Evolutionary conservation across 805 yeast genomes (phyloP).

Genomic region (Candida sphagnicola): DNA sequence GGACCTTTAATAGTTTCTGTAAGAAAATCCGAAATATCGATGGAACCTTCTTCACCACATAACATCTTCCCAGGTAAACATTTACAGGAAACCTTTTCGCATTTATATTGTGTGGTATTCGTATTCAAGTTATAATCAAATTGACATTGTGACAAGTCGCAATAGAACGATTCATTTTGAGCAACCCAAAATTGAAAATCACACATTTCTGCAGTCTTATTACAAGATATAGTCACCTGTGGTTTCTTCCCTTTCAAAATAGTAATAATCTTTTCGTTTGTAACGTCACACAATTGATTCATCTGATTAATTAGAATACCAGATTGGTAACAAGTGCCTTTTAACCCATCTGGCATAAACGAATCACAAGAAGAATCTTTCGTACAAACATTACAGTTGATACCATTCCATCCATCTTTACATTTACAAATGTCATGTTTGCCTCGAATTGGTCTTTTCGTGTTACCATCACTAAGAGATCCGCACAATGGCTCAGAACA

Average conservation of each 20-base stretch:
- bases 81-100: slow-evolving; percentile 75
- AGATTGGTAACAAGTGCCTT: slow-evolving; percentile 84
- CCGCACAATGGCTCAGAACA: slow-evolving; percentile 91
- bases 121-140: slow-evolving; percentile 57
- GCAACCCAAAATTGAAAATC: slow-evolving; percentile 97
- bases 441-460: slow-evolving; percentile 60
- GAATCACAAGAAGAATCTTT: slow-evolving; percentile 73
- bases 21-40: slow-evolving; percentile 89
- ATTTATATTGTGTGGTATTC: slow-evolving; percentile 72
- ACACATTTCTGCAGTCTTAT: slow-evolving; percentile 60
- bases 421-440: slow-evolving; percentile 62
- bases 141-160: slow-evolving; percentile 73
- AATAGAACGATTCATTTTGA: slow-evolving; percentile 82
- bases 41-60: slow-evolving; percentile 92
- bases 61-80: slow-evolving; percentile 91
- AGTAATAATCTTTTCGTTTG: slow-evolving; percentile 79
- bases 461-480: slow-evolving; percentile 57
- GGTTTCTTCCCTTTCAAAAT: slow-evolving; percentile 79
- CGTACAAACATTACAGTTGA: slow-evolving; percentile 86
- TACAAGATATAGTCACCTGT: slow-evolving; percentile 89
- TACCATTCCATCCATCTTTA: slow-evolving; percentile 86
- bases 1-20: slow-evolving; percentile 91
- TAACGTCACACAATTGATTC: slow-evolving; percentile 93
- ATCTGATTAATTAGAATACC: slow-evolving; percentile 79
- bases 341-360: slow-evolving; percentile 79